Evolutionary conservation across 352 stramenopile genomes (phyloP).

Genomic region (Albugo candida): DNA sequence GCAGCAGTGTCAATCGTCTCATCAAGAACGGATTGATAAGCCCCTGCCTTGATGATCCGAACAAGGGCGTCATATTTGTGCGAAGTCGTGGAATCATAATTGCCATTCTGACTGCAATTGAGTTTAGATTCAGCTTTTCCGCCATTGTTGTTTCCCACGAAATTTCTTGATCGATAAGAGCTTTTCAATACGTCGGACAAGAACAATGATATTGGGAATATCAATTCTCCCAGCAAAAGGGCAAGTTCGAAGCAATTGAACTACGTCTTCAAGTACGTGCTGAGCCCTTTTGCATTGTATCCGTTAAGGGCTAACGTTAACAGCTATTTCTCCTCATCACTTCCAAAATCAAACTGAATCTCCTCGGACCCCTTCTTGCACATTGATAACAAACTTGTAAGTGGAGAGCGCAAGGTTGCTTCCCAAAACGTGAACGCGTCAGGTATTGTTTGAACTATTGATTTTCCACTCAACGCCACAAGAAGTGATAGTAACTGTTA

Average conservation of each 20-base stretch:
- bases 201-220: conserved; percentile 23
- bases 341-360: background rate
- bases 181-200: conserved; percentile 17
- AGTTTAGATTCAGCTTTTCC: conserved; percentile 14
- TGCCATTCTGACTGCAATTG: conserved; percentile 23
- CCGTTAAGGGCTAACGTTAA: background rate
- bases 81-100: conserved; percentile 21
- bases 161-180: conserved; percentile 7
- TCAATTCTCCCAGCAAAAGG: conserved; percentile 40
- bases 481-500: conserved; percentile 22
- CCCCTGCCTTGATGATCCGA: conserved; percentile 22
- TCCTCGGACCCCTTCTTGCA: background rate
- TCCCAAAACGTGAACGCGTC: conserved; percentile 18
- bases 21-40: conserved; percentile 19
- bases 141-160: conserved; percentile 6
- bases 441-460: conserved; percentile 17
- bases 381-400: conserved; percentile 5
- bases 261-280: conserved; percentile 15
- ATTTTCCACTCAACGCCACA: conserved; percentile 12
- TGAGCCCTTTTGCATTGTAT: conserved; percentile 1
- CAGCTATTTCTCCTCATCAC: background rate
- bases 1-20: conserved; percentile 17
- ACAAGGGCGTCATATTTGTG: conserved; percentile 17
- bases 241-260: conserved; percentile 24
- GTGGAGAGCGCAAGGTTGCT: conserved; percentile 14